Base-by-base conservation (phyloP, 345 rosid genomes). In the Acer yangbiense region DNA sequence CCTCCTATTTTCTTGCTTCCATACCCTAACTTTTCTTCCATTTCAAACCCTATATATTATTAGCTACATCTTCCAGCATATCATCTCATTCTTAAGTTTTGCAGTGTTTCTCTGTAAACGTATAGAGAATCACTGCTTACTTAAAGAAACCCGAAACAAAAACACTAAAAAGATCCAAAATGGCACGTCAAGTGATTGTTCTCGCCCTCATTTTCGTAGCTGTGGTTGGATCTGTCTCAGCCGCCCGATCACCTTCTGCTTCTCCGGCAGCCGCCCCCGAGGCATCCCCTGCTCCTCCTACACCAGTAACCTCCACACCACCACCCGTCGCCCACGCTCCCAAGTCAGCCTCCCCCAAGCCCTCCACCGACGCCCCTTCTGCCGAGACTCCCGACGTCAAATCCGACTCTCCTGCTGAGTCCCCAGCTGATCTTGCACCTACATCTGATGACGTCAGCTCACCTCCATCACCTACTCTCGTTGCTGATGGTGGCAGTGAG, bases 181-280 rank as follows among this genome's bases (percentile, higher is more conserved):
- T 76, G 74, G 68, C 61, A 69, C 73, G 73, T 60, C 71, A 43
- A 61, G 6, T 58, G 13, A 16, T 61, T 18, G 68, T 14, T 18
- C 23, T 69, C 3, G 68, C 79, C 46, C 68, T 68, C 17, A n/a
- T 61, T 18, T 69, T 60, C 57, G 35, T 86, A 65, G 83, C 52
- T 6, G 63, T 83, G n/a, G 88, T 69, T 4, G 74, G 69, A 2
- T 77, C n/a, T 9, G 87, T 79, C 16, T 83, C 89, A 1, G 88
- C 86, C 0, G 72, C 87, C 55, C 9, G 62, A 25, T 39, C 78
- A 13, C 18, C 39, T 4, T 35, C 39, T 4, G 39, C n/a, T 1
- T 14, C 64, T 12, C 29, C 66, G 7, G 54, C 27, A 12, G 12
- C 78, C 14, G 12, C 70, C 3, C 46, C 81, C 17, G 8, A 64